phyloP scores from a whole-genome alignment of 768 basidiomycete species.

The Boletus edulis region DNA sequence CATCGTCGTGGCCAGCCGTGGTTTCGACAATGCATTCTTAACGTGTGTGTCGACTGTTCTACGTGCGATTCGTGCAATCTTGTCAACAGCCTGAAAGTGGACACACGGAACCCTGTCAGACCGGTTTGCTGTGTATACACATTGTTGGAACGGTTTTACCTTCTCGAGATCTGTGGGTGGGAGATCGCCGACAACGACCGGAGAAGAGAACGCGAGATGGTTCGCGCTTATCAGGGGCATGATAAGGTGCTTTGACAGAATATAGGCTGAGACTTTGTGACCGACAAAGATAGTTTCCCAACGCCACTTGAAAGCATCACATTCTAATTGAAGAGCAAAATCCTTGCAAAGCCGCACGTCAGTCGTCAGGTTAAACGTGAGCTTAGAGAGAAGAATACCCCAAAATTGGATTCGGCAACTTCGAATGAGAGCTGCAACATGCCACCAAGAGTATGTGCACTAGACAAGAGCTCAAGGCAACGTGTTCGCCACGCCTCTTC shows the following conservation, averaged over 20 bases:
- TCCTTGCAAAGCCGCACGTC: constrained; percentile 46
- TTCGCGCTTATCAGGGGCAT: constrained; percentile 70
- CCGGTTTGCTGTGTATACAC: neutral
- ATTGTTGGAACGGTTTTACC: constrained; percentile 35
- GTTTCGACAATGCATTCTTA: constrained; percentile 66
- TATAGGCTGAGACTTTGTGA: constrained; percentile 61
- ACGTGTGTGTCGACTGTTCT: constrained; percentile 69
- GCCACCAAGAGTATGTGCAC: constrained; percentile 61
- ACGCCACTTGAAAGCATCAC: constrained; percentile 66
- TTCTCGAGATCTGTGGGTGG: constrained; percentile 63
- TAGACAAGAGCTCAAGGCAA: constrained; percentile 52
- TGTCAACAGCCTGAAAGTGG: constrained; percentile 58
- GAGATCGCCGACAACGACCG: constrained; percentile 55
- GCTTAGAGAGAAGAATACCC: constrained; percentile 39
- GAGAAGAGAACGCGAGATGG: constrained; percentile 64
- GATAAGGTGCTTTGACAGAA: constrained; percentile 77
- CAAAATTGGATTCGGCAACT: constrained; percentile 54
- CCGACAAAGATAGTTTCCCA: constrained; percentile 75
- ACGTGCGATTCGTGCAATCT: constrained; percentile 65
- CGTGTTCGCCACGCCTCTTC: constrained; percentile 64
- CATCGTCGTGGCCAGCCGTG: constrained; percentile 63
- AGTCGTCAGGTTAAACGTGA: constrained; percentile 7
- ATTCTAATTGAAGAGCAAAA: constrained; percentile 59
- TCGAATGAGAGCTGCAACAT: constrained; percentile 58
- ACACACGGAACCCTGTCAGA: constrained; percentile 6